A percentile compares a stretch with the other conserved stretches of the same genome.
These are phyloP conservation scores for Botrytis fabae DNA, from an alignment of 2,329 filamentous ascomycete species.

Conservation along the genomic window DNA sequence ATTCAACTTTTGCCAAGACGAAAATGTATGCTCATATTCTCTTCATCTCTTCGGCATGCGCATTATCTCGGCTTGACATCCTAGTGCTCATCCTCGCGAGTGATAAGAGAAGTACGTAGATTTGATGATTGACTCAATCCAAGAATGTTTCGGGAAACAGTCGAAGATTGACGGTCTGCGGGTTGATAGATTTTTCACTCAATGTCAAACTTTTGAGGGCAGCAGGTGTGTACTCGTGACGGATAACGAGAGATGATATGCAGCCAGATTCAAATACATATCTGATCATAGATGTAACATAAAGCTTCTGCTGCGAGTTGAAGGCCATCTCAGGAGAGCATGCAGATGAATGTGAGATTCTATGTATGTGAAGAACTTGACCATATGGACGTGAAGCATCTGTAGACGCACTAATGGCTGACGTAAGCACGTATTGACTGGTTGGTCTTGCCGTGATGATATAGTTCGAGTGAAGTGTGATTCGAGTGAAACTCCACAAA, in stretches of 20 bases:
- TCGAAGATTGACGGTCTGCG: neutral
- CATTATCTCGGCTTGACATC: neutral
- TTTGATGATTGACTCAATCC: neutral
- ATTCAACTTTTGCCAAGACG: slow-evolving; percentile 9
- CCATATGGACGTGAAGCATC: neutral
- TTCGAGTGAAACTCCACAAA: neutral
- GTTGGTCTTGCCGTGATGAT: neutral
- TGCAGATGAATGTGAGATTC: neutral
- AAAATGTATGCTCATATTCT: slow-evolving; percentile 8
- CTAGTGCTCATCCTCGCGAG: neutral
- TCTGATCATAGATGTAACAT: neutral
- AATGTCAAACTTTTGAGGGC: slow-evolving; percentile 1
- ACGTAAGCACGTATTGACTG: neutral
- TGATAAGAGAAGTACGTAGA: neutral
- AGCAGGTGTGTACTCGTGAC: slow-evolving; percentile 7
- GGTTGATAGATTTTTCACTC: neutral
- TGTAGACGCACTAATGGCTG: neutral
- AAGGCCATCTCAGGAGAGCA: neutral
- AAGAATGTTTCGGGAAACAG: neutral
- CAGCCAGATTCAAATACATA: neutral
- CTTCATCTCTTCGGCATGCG: neutral
- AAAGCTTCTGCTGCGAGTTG: no score
- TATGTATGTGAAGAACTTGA: neutral
- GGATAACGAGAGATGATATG: neutral
- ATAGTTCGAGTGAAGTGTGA: neutral